Conservation (phyloP, 495 filamentous ascomycete genomes). For the Tuber indicum region DNA sequence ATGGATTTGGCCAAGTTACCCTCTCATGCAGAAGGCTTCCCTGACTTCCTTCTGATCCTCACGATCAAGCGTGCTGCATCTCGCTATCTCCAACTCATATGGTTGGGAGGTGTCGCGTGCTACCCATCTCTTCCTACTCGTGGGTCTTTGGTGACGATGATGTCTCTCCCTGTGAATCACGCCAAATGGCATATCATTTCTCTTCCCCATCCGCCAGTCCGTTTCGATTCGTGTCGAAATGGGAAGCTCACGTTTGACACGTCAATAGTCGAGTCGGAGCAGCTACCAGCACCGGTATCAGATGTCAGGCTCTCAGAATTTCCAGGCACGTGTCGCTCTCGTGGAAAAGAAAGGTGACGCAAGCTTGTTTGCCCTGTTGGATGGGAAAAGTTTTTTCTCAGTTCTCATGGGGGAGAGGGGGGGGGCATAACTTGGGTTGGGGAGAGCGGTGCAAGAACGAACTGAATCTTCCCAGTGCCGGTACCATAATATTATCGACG, state of each 20-base stretch:
- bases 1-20: not conserved
- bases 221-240: not conserved
- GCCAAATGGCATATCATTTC: not conserved
- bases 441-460: not conserved
- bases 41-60: not conserved
- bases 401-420: not conserved
- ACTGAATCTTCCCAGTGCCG: not conserved
- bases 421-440: not conserved
- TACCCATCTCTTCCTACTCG: not conserved
- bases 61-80: not conserved
- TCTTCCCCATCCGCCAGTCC: not conserved
- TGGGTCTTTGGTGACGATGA: not conserved
- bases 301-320: not conserved
- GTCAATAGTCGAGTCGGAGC: not conserved
- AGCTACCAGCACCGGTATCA: not conserved
- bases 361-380: not conserved
- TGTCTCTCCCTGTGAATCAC: not conserved
- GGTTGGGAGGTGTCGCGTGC: not conserved
- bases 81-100: not conserved
- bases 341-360: not conserved
- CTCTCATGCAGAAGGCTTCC: not conserved
- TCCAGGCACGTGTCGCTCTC: not conserved
- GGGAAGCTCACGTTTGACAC: constrained; percentile 1
- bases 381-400: not conserved
- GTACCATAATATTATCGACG: not conserved